Conservation (phyloP, 2,329 filamentous ascomycete genomes). For the Decorospora gaudefroyi region DNA sequence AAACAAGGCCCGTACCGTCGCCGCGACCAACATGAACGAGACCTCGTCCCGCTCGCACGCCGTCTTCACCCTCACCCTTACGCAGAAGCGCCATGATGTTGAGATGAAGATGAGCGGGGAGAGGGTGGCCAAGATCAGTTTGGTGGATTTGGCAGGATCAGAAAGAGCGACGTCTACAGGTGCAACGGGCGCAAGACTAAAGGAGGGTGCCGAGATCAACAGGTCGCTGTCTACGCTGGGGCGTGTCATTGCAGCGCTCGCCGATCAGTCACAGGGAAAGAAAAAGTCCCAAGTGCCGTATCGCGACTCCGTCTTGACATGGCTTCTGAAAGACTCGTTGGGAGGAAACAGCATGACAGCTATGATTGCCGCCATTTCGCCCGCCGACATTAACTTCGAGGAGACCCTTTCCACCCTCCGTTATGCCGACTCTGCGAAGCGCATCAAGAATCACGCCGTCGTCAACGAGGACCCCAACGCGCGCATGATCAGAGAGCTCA, state of each 20-base stretch:
- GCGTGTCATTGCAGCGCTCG: constrained; percentile 93
- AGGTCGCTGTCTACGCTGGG: constrained; percentile 93
- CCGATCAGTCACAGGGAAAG: constrained; percentile 84
- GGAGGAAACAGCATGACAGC: constrained; percentile 99
- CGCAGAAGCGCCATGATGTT: constrained; percentile 86
- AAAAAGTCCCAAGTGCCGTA: constrained; percentile 87
- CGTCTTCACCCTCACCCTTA: constrained; percentile 94
- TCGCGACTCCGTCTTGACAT: constrained; percentile 93
- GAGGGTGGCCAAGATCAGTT: constrained; percentile 95
- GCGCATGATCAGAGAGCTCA: constrained; percentile 96
- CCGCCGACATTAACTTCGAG: constrained; percentile 98
- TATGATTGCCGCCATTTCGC: constrained; percentile 99
- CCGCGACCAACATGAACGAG: constrained; percentile 99
- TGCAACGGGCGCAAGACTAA: constrained; percentile 89
- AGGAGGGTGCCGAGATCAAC: constrained; percentile 99
- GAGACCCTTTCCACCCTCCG: constrained; percentile 94
- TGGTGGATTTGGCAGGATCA: constrained; percentile 96
- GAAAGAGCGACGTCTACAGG: constrained; percentile 97
- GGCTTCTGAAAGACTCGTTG: constrained; percentile 94
- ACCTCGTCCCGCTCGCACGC: constrained; percentile 98
- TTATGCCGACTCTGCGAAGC: constrained; percentile 96
- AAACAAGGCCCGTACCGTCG: constrained; percentile 97
- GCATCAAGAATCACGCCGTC: constrained; percentile 99
- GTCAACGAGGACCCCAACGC: constrained; percentile 99
- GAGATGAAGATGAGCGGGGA: constrained; percentile 98